These are phyloP conservation scores for Talaromyces sp. DNA, from an alignment of 2,329 filamentous ascomycete species.

Conservation along the genomic window DNA sequence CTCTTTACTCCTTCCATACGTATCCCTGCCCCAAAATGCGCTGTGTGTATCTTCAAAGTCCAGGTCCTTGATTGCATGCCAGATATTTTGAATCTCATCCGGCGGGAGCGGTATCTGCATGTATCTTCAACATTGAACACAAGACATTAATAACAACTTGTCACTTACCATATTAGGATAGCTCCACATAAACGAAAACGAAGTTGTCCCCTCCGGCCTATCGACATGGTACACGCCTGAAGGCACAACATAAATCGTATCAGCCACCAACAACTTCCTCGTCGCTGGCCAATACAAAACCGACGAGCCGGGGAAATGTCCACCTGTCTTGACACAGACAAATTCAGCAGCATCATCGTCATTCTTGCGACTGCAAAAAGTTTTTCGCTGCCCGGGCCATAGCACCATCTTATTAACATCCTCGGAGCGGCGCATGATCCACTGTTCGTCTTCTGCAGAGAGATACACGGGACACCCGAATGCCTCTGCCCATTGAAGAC, in stretches of 20 bases:
- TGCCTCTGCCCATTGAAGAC: conserved; percentile 65
- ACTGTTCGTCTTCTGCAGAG: conserved; percentile 59
- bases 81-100: conserved; percentile 62
- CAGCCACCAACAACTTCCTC: conserved; percentile 67
- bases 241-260: conserved; percentile 70
- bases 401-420: conserved; percentile 23
- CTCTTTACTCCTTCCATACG: conserved; percentile 55
- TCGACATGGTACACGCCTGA: conserved; percentile 24
- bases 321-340: conserved; percentile 65
- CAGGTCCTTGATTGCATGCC: conserved; percentile 59
- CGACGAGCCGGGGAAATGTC: conserved; percentile 73
- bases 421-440: conserved; percentile 50
- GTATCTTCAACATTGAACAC: background rate
- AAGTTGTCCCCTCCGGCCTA: conserved; percentile 42
- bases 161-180: conserved; percentile 56
- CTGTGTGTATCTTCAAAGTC: conserved; percentile 65
- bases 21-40: conserved; percentile 61
- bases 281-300: conserved; percentile 59
- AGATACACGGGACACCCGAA: conserved; percentile 70
- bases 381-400: conserved; percentile 31
- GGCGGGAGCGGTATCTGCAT: conserved; percentile 62
- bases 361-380: conserved; percentile 21
- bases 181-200: conserved; percentile 71
- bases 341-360: conserved; percentile 38
- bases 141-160: background rate